Conservation (phyloP, 2,329 filamentous ascomycete species). For the Cladosporium halotolerans region DNA sequence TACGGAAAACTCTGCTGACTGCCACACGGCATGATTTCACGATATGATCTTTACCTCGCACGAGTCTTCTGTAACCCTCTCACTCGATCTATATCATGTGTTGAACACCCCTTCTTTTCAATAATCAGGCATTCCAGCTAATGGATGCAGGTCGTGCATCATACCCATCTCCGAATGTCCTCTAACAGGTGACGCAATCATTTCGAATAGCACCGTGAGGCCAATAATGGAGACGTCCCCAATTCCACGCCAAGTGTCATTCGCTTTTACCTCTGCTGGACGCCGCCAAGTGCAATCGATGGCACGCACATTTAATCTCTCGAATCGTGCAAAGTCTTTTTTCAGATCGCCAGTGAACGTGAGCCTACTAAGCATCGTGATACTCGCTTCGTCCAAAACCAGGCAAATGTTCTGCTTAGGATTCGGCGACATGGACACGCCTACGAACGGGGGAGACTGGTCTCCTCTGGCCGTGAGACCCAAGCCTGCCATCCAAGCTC, state of each 20-base stretch:
- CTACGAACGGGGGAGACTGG: not conserved
- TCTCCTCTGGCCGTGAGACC: not conserved
- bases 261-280: not conserved
- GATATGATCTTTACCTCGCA: no score
- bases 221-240: not conserved
- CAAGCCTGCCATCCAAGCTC: not conserved
- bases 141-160: not conserved
- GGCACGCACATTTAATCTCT: not conserved
- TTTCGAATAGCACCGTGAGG: not conserved
- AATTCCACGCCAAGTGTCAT: not conserved
- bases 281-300: not conserved
- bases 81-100: no score
- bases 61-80: no score
- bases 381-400: not conserved
- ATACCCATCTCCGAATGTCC: not conserved
- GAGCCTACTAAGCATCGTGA: not conserved
- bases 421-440: not conserved
- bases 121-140: not conserved
- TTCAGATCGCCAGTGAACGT: not conserved
- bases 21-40: no score
- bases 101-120: not conserved
- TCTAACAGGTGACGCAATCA: not conserved
- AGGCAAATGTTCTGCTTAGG: slow-evolving; percentile 3
- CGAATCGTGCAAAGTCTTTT: not conserved
- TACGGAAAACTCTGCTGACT: no score